Evolutionary conservation across 1,284 basidiomycete species (phyloP).

Genomic region (Omphalotus olearius): DNA sequence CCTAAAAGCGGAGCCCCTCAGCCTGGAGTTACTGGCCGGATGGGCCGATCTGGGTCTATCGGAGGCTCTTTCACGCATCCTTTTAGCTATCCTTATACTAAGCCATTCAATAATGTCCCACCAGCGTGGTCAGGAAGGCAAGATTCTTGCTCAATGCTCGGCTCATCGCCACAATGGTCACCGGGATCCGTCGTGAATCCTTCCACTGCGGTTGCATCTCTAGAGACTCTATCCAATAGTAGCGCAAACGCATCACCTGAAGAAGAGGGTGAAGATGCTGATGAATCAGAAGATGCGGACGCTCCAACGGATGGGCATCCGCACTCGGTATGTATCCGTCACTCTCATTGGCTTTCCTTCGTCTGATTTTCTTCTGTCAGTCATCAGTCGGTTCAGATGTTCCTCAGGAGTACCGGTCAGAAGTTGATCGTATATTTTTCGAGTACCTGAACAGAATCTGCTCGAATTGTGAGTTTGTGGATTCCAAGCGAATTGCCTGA

Average conservation of each 20-base stretch:
- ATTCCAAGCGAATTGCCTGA: conserved; percentile 4
- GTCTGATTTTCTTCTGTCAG: conserved; percentile 11
- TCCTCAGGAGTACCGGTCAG: conserved; percentile 74
- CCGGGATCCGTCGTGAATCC: background rate
- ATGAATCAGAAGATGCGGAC: conserved; percentile 26
- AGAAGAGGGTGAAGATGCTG: conserved; percentile 37
- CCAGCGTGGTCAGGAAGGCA: conserved; percentile 3
- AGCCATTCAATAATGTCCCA: background rate
- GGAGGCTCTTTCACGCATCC: conserved; percentile 39
- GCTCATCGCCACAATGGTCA: background rate
- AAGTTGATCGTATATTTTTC: conserved; percentile 90
- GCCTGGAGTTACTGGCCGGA: conserved; percentile 44
- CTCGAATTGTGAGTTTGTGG: conserved; percentile 73
- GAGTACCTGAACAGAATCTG: conserved; percentile 87
- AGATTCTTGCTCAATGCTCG: background rate
- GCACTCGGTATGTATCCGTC: conserved; percentile 15
- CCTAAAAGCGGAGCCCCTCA: conserved; percentile 16
- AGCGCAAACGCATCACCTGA: conserved; percentile 18
- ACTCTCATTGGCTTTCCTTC: background rate
- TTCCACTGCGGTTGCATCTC: background rate
- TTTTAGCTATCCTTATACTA: conserved; percentile 35
- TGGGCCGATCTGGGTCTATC: conserved; percentile 63
- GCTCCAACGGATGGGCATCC: conserved; percentile 9
- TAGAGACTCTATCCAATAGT: background rate
- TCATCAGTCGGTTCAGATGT: conserved; percentile 52